Conservation (phyloP, 306 rosid genomes). For the Heteromeles arbutifolia region DNA sequence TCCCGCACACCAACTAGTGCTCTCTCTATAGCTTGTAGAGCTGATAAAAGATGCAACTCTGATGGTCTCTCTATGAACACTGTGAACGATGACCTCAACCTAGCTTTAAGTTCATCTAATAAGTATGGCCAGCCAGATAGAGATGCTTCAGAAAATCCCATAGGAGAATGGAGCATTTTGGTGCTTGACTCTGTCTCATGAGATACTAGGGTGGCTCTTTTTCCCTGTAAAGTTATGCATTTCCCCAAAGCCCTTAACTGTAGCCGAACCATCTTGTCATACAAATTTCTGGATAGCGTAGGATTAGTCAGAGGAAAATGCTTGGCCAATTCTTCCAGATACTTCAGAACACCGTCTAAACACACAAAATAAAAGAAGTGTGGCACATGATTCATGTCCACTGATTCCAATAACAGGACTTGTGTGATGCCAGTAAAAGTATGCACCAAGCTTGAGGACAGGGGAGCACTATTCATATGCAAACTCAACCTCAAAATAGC, state of each 20-base stretch:
- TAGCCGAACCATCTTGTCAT: slow-evolving; percentile 49
- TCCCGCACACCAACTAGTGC: slow-evolving; percentile 68
- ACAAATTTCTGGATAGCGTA: slow-evolving; percentile 43
- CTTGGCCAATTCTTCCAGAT: slow-evolving; percentile 61
- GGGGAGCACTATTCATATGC: slow-evolving; percentile 31
- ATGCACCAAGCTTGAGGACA: slow-evolving; percentile 42
- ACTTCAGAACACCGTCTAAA: slow-evolving; percentile 71
- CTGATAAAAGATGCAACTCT: slow-evolving; percentile 65
- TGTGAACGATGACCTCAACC: slow-evolving; percentile 62
- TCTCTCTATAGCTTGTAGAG: slow-evolving; percentile 70
- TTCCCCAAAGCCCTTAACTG: slow-evolving; percentile 70
- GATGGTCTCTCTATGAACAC: slow-evolving; percentile 56
- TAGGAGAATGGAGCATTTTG: slow-evolving; percentile 38
- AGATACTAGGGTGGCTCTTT: slow-evolving; percentile 60
- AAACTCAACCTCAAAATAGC: slow-evolving; percentile 62
- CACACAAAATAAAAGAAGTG: slow-evolving; percentile 58
- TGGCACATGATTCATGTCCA: slow-evolving; percentile 48
- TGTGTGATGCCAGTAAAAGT: slow-evolving; percentile 48
- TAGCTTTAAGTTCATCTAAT: slow-evolving; percentile 61
- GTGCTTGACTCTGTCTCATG: slow-evolving; percentile 61
- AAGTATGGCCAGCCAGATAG: slow-evolving; percentile 35
- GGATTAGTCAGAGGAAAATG: slow-evolving; percentile 61
- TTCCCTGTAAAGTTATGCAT: slow-evolving; percentile 74
- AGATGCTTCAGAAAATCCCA: slow-evolving; percentile 40
- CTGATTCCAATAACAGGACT: slow-evolving; percentile 56